Percentiles rank a stretch among this genome's conserved stretches.
Evolutionary conservation across 192 early-diverging fungal genomes (phyloP).

Genomic region (Entomortierella lignicola): DNA sequence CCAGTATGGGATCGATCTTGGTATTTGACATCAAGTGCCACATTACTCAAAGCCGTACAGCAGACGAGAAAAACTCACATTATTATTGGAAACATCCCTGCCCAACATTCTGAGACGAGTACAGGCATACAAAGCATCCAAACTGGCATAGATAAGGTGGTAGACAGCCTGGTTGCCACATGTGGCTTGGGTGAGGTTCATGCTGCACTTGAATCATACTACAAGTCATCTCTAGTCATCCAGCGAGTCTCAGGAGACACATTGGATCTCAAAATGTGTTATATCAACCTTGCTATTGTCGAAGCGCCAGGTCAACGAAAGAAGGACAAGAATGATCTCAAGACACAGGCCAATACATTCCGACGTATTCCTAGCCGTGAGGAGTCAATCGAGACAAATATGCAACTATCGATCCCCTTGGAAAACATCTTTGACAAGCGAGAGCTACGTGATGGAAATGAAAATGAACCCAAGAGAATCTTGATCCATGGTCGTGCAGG

Average conservation of each 20-base stretch:
- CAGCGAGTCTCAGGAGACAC: conserved; percentile 13
- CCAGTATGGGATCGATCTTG: background rate
- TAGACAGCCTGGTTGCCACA: background rate
- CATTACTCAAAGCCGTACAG: background rate
- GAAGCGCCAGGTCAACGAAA: conserved; percentile 20
- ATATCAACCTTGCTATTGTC: conserved; percentile 25
- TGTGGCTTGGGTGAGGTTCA: conserved; percentile 6
- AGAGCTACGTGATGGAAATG: conserved; percentile 15
- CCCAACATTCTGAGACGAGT: too few relatives aligned
- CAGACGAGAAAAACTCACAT: background rate
- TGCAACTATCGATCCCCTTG: conserved; percentile 3
- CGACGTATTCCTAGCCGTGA: conserved; percentile 13
- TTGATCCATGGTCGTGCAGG: conserved; percentile 34
- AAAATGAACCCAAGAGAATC: conserved; percentile 8
- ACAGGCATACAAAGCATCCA: background rate
- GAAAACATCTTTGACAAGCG: conserved; percentile 14
- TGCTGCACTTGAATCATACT: conserved; percentile 5
- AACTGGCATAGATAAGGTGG: background rate
- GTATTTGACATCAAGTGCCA: background rate
- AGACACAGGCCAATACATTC: conserved; percentile 11
- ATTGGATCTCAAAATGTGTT: conserved; percentile 10
- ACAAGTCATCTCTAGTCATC: conserved; percentile 3
- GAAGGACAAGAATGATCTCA: conserved; percentile 19
- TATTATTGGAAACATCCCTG: too few relatives aligned
- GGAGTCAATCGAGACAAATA: background rate